Conservation (phyloP, 106 monocot species). For the Acanthochlamys bracteata region DNA sequence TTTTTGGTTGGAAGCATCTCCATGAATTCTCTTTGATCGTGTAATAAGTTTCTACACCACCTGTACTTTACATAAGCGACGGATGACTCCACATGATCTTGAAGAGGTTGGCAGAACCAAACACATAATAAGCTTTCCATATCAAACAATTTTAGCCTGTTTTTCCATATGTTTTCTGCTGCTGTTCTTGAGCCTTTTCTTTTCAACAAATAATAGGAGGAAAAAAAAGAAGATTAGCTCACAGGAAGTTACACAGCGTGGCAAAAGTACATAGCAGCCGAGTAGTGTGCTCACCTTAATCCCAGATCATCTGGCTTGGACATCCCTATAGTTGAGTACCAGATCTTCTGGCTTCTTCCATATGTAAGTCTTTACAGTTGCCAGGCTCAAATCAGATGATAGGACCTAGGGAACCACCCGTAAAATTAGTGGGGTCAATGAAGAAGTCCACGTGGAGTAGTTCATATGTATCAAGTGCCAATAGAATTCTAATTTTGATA, state of each 20-base stretch:
- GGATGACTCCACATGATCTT: too few species aligned
- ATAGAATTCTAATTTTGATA: too few species aligned
- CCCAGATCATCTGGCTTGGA: slow-evolving; percentile 32
- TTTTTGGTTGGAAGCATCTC: too few species aligned
- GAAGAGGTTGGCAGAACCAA: too few species aligned
- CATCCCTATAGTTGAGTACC: slow-evolving; percentile 71
- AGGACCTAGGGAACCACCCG: slow-evolving; percentile 47
- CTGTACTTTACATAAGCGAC: too few species aligned
- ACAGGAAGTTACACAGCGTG: not conserved
- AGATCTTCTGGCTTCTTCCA: slow-evolving; percentile 98
- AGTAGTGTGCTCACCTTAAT: not conserved
- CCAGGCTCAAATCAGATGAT: slow-evolving; percentile 82
- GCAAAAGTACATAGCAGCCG: not conserved
- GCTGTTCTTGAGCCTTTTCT: slow-evolving; percentile 9
- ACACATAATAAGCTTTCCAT: not conserved
- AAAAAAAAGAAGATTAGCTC: not conserved
- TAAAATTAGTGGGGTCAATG: not conserved
- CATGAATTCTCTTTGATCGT: too few species aligned
- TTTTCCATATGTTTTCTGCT: not conserved
- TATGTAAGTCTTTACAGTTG: slow-evolving; percentile 76
- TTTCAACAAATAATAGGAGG: not conserved
- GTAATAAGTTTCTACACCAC: too few species aligned
- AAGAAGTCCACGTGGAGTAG: too few species aligned
- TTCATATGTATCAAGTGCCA: too few species aligned
- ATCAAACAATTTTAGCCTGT: slow-evolving; percentile 2